Base-by-base conservation (phyloP, 2,329 filamentous ascomycete genomes). In the Bipolaris cookei region DNA sequence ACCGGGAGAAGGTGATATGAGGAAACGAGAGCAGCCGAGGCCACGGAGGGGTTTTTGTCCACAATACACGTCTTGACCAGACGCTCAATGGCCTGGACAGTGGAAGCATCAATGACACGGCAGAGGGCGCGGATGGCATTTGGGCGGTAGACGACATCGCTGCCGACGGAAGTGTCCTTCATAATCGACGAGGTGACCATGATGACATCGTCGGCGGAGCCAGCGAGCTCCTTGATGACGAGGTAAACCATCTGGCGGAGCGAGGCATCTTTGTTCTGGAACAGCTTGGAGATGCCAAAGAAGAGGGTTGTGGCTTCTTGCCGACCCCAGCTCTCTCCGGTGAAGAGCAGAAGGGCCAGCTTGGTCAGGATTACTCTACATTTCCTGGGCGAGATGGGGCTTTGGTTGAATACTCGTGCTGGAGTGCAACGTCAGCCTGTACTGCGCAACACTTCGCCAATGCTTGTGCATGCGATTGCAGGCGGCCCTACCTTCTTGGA, bases 171-270 rank as follows among this genome's bases (percentile, higher is more conserved):
- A 10, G 94, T 97, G 78, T 99, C 95, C 83, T 99, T 99, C 95
- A 98, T 99, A 70, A 99, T 97, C 68, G 94, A 97, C 80, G 92
- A 96, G 16, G 95, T 99, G 61, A 97, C 95, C 95, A 99, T 98
- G 77, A 99, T 99, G 64, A 97, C 96, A 84, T 99, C 95, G 82
- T 98, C 92, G 57, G 95, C 95, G 21, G 92, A 97, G 78, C 88
- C 88, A 67, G 94, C 92, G 72, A 99, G 84, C 85, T 99, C 95
- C 86, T 98, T 99, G 82, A 98, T 91, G 76, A 97, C 89, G 66
- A 98, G 85, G 81, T 98, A 96, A 49, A 99, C 94, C 93, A 98
- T 97, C 83, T 99, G 95, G 73, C 95, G 92, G 76, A 99, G 84
- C 71, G 92, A 94, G 72, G 93, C 90, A 89, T 99, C 95, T 80